Evolutionary conservation across 164 flowering plant genomes (phyloP).

Genomic region (Aristolochia fimbriata): DNA sequence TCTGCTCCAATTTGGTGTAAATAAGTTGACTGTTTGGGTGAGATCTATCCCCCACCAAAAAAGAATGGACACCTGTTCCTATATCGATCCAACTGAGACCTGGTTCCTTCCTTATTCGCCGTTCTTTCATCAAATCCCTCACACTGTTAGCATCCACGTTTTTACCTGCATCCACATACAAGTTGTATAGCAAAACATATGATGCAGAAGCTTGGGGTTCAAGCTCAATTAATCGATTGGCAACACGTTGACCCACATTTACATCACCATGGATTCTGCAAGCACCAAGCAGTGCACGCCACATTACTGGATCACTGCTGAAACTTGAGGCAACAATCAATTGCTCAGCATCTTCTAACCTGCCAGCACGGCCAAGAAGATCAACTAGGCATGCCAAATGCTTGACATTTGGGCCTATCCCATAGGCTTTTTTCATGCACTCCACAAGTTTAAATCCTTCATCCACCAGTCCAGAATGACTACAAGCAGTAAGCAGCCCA

Average conservation of each 20-base stretch:
- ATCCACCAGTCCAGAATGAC: constrained; percentile 55
- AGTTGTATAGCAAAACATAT: constrained; percentile 52
- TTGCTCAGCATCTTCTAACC: constrained; percentile 42
- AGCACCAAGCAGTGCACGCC: constrained; percentile 52
- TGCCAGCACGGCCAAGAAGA: constrained; percentile 56
- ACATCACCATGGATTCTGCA: constrained; percentile 37
- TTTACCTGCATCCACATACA: constrained; percentile 33
- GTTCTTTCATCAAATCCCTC: constrained; percentile 37
- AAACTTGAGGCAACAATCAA: constrained; percentile 34
- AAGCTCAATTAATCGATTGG: constrained; percentile 42
- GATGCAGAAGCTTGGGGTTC: constrained; percentile 54
- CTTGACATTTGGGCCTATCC: constrained; percentile 29
- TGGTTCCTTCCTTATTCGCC: constrained; percentile 53
- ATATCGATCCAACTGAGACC: constrained; percentile 58
- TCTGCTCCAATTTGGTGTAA: constrained; percentile 27
- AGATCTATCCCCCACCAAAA: constrained; percentile 36
- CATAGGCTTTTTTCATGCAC: constrained; percentile 32
- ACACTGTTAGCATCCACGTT: constrained; percentile 21
- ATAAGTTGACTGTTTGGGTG: constrained; percentile 23
- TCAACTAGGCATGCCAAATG: constrained; percentile 51
- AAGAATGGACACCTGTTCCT: constrained; percentile 31
- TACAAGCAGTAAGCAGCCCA: constrained; percentile 54
- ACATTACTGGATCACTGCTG: constrained; percentile 35
- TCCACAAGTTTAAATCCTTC: constrained; percentile 41
- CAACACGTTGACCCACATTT: constrained; percentile 27